These are phyloP conservation scores for Magnaporthiopsis rhizophila DNA, from an alignment of 2,329 filamentous ascomycete genomes.

Conservation along the genomic window DNA sequence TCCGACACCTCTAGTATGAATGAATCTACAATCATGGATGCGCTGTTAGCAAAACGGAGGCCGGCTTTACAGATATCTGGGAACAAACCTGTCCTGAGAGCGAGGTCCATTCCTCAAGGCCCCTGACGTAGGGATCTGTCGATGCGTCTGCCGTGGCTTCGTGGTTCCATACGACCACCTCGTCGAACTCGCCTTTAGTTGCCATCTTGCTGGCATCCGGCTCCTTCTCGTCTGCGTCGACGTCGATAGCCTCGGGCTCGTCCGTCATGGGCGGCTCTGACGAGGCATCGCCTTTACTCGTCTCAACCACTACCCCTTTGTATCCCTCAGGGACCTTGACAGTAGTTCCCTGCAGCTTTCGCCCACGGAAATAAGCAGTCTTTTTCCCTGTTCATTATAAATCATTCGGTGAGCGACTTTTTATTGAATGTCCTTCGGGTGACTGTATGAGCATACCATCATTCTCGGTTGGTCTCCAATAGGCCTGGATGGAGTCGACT, in stretches of 20 bases:
- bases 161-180: constrained; percentile 78
- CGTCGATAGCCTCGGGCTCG: constrained; percentile 18
- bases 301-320: constrained; percentile 52
- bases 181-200: constrained; percentile 60
- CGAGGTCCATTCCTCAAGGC: constrained; percentile 72
- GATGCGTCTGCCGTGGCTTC: constrained; percentile 55
- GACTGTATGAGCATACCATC: constrained; percentile 12
- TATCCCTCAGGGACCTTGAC: constrained; percentile 66
- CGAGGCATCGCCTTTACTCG: constrained; percentile 22
- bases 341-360: constrained; percentile 63
- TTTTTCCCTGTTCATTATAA: constrained; percentile 22
- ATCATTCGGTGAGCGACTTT: neutral
- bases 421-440: neutral
- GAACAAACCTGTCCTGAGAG: constrained; percentile 45
- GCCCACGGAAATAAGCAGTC: constrained; percentile 67
- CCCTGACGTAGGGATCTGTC: constrained; percentile 63
- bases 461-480: constrained; percentile 55
- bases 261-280: constrained; percentile 15
- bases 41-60: neutral
- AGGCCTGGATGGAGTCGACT: constrained; percentile 53
- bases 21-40: constrained; percentile 1
- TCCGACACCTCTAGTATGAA: neutral
- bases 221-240: constrained; percentile 31
- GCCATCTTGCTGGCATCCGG: constrained; percentile 50
- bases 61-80: neutral